Percentiles rank a stretch among this genome's conserved stretches.
phyloP scores from a whole-genome alignment of 768 basidiomycete genomes.

The Russula earlei region DNA sequence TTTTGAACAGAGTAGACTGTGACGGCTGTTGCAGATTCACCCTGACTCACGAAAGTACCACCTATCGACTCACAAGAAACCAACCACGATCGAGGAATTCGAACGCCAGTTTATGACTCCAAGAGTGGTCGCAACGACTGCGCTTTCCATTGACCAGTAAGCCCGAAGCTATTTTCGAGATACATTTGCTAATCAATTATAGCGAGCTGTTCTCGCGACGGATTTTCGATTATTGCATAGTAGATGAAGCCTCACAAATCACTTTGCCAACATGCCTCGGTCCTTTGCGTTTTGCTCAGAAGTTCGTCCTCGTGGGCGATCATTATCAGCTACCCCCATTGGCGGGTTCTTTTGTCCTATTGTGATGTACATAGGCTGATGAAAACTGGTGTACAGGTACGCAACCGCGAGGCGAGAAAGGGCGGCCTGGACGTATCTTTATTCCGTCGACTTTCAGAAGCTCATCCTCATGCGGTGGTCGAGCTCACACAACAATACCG shows the following conservation, averaged over 20 bases:
- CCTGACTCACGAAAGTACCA: slow-evolving; percentile 69
- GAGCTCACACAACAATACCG: slow-evolving; percentile 87
- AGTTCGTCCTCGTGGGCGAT: slow-evolving; percentile 92
- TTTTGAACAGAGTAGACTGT: neutral
- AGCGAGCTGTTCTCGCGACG: slow-evolving; percentile 81
- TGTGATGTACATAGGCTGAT: neutral
- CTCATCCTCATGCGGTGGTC: slow-evolving; percentile 77
- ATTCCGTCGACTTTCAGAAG: slow-evolving; percentile 80
- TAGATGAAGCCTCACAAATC: slow-evolving; percentile 97
- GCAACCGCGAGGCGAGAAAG: slow-evolving; percentile 65
- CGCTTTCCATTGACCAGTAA: slow-evolving; percentile 88
- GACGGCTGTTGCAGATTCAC: slow-evolving; percentile 51
- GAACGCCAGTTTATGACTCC: slow-evolving; percentile 79
- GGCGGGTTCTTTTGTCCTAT: slow-evolving; percentile 33
- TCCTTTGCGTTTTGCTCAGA: slow-evolving; percentile 82
- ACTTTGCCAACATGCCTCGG: slow-evolving; percentile 93
- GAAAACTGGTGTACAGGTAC: slow-evolving; percentile 45
- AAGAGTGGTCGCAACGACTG: slow-evolving; percentile 93
- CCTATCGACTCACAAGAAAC: slow-evolving; percentile 42
- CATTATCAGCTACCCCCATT: slow-evolving; percentile 96
- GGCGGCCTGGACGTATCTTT: slow-evolving; percentile 86
- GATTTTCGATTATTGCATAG: slow-evolving; percentile 91
- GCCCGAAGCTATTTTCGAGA: slow-evolving; percentile 25
- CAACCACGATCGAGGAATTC: slow-evolving; percentile 69
- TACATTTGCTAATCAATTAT: neutral